Conservation (phyloP, 306 rosid species). For the Fragaria nilgerrensis region DNA sequence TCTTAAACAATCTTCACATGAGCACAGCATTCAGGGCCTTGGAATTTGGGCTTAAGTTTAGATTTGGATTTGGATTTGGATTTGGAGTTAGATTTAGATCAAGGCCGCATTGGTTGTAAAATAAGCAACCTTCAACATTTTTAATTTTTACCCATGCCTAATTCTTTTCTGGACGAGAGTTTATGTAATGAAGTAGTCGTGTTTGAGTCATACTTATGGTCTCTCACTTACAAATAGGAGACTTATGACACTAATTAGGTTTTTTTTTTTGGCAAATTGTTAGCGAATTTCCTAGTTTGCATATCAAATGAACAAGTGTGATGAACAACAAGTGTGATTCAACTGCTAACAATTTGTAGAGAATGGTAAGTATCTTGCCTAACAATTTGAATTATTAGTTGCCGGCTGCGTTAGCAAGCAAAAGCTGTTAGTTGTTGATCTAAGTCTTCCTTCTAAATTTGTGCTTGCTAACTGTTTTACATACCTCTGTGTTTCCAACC, state of each 20-base stretch:
- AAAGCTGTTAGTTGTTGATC: not conserved
- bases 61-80: not conserved
- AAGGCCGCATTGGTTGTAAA: not conserved
- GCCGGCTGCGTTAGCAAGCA: not conserved
- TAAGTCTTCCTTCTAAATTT: not conserved
- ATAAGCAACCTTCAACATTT: not conserved
- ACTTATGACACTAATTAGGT: not conserved
- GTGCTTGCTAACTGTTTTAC: not conserved
- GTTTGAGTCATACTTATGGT: too few relatives aligned
- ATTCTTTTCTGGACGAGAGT: not conserved
- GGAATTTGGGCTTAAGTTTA: not conserved
- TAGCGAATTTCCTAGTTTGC: not conserved
- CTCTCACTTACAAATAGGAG: not conserved
- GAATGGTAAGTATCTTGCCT: not conserved
- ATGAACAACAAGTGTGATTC: not conserved
- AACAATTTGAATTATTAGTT: not conserved
- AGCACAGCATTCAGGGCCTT: not conserved
- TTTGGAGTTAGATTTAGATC: not conserved
- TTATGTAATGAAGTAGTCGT: not conserved
- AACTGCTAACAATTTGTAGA: not conserved
- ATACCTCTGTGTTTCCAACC: too few relatives aligned
- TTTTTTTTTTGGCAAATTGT: not conserved
- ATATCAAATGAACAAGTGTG: too few relatives aligned
- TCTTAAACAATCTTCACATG: conserved; percentile 5
- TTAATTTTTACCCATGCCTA: too few relatives aligned